Evolutionary conservation across 2,329 filamentous ascomycete genomes (phyloP).

Genomic region (Trichoderma gracile): DNA sequence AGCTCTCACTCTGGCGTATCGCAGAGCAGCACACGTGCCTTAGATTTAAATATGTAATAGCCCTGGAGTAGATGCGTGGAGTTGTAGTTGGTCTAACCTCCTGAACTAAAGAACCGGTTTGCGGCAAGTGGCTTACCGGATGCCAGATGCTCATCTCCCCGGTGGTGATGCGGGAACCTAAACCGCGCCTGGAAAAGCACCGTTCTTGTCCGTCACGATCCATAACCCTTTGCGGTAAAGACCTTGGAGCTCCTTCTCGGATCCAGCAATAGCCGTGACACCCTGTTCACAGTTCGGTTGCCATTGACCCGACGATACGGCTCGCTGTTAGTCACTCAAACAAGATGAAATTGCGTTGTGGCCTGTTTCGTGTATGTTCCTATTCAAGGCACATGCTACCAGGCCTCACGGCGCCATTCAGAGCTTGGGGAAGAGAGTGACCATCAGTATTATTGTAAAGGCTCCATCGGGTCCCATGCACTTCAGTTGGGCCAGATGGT

Average conservation of each 20-base stretch:
- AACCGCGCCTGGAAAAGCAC: constrained; percentile 3
- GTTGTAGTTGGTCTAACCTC: not conserved
- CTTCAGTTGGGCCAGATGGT: not conserved
- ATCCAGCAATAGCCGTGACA: not conserved
- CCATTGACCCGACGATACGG: constrained; percentile 6
- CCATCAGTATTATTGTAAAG: not conserved
- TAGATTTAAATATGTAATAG: not conserved
- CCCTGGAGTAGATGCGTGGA: no score
- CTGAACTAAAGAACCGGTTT: constrained; percentile 13
- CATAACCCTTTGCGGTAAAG: not conserved
- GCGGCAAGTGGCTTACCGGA: not conserved
- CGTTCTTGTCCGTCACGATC: not conserved
- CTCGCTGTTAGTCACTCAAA: not conserved
- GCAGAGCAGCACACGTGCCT: no score
- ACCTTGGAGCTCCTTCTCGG: not conserved
- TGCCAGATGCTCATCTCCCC: constrained; percentile 15
- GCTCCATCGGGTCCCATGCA: not conserved
- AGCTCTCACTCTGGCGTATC: not conserved
- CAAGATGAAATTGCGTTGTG: not conserved
- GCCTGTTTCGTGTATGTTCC: not conserved
- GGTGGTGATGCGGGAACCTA: constrained; percentile 1
- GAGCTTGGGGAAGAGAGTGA: not conserved
- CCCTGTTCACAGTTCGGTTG: not conserved
- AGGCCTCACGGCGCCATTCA: not conserved
- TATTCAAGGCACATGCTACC: not conserved